Evolutionary conservation across 257 asterid species (phyloP), one percentile per base, ranked within the genome.

Genomic region (Osmanthus fragrans): DNA sequence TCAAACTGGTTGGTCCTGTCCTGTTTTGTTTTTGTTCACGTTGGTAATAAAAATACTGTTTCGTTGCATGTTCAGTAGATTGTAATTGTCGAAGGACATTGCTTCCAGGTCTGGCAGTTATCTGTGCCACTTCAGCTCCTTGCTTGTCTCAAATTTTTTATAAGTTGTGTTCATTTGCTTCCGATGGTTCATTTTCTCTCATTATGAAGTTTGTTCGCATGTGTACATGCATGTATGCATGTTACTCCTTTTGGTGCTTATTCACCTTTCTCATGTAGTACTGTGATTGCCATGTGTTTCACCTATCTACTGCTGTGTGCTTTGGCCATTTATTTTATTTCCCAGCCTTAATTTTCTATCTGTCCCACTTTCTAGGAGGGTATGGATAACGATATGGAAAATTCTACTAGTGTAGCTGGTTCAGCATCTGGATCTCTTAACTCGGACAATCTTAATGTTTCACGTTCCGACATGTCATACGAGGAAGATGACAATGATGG

Each of bases 401-500:
- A 64, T 66, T 73, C 80, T 45, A 45, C 80, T 23, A 76, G 74
- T 54, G 56, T 81, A 69, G 79, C 37, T 37, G 90, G 84, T 27
- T 82, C 85, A 18, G n/a, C 79, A 73, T 82, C 87, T 19, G 84
- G 16, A 60, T 84, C 85, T 73, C 82, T 39, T 47, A 77, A 51
- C 76, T 81, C 80, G 3, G 87, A 73, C 72, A 81, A 73, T 72
- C 71, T 51, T 37, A 79, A 79, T 65, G 76, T 76, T 81, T 82
- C 89, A 65, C 78, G 65, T 73, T 84, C 89, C 2, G 88, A 81
- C 64, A 58, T 80, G 32, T 77, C 86, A 16, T 76, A 49, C 75
- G 85, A 83, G 40, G 91, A 80, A 58, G 87, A 89, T 73, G 85
- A 76, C 67, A 75, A 74, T 40, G 86, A 79, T n/a, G 79, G 68